Conservation (phyloP, 75 land plant genomes). For the Chamaecyparis obtusa region DNA sequence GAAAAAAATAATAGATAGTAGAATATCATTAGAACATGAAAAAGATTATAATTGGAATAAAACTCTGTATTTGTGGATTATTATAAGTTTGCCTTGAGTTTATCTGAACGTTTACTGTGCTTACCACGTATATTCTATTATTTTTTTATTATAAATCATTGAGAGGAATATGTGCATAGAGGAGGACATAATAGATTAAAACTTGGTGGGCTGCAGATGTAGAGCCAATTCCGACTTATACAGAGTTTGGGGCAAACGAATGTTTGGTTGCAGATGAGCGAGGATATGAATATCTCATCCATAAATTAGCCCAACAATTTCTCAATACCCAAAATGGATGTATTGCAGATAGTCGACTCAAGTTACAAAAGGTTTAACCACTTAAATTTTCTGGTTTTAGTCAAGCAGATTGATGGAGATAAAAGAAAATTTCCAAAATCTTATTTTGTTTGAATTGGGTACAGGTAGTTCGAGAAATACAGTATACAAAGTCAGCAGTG, state of each 20-base stretch:
- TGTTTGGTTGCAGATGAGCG: slow-evolving; percentile 69
- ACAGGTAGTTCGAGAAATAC: slow-evolving; percentile 64
- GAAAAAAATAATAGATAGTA: too few species aligned
- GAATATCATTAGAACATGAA: too few species aligned
- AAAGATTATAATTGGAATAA: too few species aligned
- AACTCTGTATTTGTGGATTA: too few species aligned
- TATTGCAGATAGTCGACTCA: slow-evolving; percentile 52
- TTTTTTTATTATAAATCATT: too few species aligned
- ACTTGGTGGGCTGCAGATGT: slow-evolving; percentile 35
- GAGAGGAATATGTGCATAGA: too few species aligned
- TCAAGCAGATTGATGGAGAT: background rate
- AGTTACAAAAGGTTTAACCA: slow-evolving; percentile 58
- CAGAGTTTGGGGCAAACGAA: slow-evolving; percentile 54
- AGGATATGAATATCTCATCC: slow-evolving; percentile 53
- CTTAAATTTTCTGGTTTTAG: background rate
- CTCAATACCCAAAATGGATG: slow-evolving; percentile 37
- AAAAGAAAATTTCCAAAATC: background rate
- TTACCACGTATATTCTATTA: too few species aligned
- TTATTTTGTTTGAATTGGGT: background rate
- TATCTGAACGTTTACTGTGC: too few species aligned
- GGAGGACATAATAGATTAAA: background rate
- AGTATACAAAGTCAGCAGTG: slow-evolving; percentile 38
- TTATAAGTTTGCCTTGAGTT: too few species aligned
- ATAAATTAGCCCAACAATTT: slow-evolving; percentile 58
- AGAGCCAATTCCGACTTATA: slow-evolving; percentile 69